Evolutionary conservation across 106 monocot species (phyloP), one percentile per base, ranked within the genome.

Genomic region (Ottelia alismoides): DNA sequence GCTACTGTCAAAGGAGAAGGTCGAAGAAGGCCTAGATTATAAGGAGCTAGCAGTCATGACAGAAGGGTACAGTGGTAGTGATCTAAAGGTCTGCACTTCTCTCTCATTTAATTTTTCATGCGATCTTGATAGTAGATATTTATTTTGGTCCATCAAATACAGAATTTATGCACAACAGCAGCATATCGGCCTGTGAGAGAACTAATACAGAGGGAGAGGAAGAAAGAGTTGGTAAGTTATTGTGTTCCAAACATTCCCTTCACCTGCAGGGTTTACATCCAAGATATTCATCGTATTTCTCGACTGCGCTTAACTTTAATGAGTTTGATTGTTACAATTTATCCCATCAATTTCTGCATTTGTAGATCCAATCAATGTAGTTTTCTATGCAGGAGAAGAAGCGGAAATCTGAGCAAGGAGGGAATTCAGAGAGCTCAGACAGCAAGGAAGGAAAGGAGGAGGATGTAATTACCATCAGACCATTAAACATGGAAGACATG

Each of bases 51-150:
- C 79, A 20, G 65, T 54, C 12, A 76, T 83, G 60, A 88, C 88
- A 19, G 88, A 88, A 48, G 88, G 88, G 18, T 88, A 76, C 43
- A 83, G 79, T 51, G 88, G 88, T 26, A 88, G 88, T 64, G 88
- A 88, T 74, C 70, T 88, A 2, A 88, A 88, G 82, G 88, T 88
- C 48, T 56, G 70, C 68, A 23, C 27, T 9, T 64, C 2, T 62
- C 18, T 28, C 18, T 14, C n/a, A 31, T 22, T 24, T 0, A 0
- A 19, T 22, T 10, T 35, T 52, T 31, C 9, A 23, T 28, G 7
- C 9, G 23, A 46, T 26, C 22, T 9, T 40, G 12, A 21, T 12
- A 25, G 20, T 44, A 67, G 25, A 48, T 60, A 19, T 61, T 67
- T 14, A 30, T 20, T 7, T 43, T 43, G 16, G 10, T 16, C 40